Conservation (phyloP, 140 eudicot species). For the Cichorium intybus region DNA sequence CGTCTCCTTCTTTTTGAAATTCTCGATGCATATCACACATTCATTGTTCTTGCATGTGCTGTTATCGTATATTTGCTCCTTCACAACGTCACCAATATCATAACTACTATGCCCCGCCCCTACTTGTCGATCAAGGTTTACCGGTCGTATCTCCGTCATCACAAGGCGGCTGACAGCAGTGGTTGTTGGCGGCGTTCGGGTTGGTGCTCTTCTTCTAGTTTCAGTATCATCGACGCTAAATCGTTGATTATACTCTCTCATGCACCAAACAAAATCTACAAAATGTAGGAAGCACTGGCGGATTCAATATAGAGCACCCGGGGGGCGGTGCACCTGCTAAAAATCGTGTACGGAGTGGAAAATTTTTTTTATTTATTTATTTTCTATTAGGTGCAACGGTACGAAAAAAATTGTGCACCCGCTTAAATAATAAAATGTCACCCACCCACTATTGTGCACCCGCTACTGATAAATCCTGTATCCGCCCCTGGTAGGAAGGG, state of each 20-base stretch:
- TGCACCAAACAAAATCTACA: too few relatives aligned
- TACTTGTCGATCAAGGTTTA: background rate
- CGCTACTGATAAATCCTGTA: too few relatives aligned
- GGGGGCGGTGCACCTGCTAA: too few relatives aligned
- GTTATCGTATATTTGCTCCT: background rate
- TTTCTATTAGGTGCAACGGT: too few relatives aligned
- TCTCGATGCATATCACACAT: conserved; percentile 17
- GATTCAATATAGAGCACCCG: too few relatives aligned
- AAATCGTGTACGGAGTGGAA: too few relatives aligned
- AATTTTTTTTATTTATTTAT: too few relatives aligned
- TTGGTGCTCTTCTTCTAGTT: background rate
- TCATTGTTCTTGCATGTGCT: background rate
- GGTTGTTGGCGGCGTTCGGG: background rate
- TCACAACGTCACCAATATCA: background rate
- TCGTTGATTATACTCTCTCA: background rate
- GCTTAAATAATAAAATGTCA: too few relatives aligned
- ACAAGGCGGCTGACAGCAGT: background rate
- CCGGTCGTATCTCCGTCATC: background rate
- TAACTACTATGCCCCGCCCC: background rate
- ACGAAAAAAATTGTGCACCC: too few relatives aligned
- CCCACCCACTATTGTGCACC: too few relatives aligned
- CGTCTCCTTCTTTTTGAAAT: conserved; percentile 7
- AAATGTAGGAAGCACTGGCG: too few relatives aligned
- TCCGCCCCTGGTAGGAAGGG: too few relatives aligned
- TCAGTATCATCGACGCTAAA: background rate